A percentile compares a stretch with the other conserved stretches of the same genome.
Conservation (phyloP, 2,329 filamentous ascomycete genomes). For the Ilyonectria sp. region DNA sequence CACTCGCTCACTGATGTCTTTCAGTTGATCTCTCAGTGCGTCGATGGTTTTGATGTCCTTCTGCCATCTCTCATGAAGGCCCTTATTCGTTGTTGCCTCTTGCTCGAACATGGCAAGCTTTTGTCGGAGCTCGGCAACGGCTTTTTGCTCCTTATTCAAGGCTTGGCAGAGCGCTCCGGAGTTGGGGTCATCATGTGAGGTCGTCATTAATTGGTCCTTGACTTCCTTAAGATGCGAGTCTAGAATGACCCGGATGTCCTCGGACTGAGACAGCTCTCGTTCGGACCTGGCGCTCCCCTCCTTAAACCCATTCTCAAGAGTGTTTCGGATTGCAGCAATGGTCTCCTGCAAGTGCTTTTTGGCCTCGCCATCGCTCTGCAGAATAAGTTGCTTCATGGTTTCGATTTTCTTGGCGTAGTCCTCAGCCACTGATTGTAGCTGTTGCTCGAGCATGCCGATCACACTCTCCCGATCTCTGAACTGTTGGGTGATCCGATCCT, state of each 20-base stretch:
- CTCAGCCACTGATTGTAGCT: slow-evolving; percentile 35
- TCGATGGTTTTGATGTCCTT: slow-evolving; percentile 49
- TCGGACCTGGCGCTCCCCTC: slow-evolving; percentile 41
- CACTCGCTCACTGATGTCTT: slow-evolving; percentile 41
- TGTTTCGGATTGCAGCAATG: slow-evolving; percentile 37
- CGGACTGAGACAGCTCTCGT: slow-evolving; percentile 31
- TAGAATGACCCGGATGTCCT: slow-evolving; percentile 31
- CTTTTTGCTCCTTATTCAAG: slow-evolving; percentile 33
- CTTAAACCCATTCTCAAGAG: slow-evolving; percentile 44
- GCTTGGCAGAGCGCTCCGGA: slow-evolving; percentile 23
- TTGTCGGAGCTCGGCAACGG: slow-evolving; percentile 29
- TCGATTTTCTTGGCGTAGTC: slow-evolving; percentile 41
- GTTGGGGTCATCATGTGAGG: background rate
- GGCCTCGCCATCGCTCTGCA: slow-evolving; percentile 30
- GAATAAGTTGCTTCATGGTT: slow-evolving; percentile 23
- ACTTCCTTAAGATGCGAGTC: slow-evolving; percentile 42
- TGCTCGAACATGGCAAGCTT: slow-evolving; percentile 43
- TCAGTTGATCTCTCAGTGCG: slow-evolving; percentile 44
- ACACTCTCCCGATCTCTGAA: slow-evolving; percentile 40
- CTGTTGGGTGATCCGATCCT: slow-evolving; percentile 34
- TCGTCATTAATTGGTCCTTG: slow-evolving; percentile 33
- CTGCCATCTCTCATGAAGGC: slow-evolving; percentile 46
- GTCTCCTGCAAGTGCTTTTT: slow-evolving; percentile 37
- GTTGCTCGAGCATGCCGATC: slow-evolving; percentile 42
- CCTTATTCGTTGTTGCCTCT: slow-evolving; percentile 34